These are phyloP conservation scores for Lactifluus pinguis DNA, from an alignment of 768 basidiomycete genomes.

Conservation along the genomic window DNA sequence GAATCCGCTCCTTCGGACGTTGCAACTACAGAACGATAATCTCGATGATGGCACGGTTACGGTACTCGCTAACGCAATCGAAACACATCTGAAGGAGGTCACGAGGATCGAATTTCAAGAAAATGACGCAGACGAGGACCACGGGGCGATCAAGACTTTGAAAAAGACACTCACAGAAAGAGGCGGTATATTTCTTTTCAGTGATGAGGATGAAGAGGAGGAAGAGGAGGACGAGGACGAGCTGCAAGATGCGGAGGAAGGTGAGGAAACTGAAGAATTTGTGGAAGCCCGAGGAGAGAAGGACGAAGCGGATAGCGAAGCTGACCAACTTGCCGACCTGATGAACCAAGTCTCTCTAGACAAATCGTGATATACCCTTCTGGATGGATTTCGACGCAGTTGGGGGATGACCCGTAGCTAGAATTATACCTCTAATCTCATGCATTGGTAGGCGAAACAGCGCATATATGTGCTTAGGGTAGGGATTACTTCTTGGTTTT, in stretches of 20 bases:
- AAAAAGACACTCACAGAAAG: conserved; percentile 47
- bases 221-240: conserved; percentile 44
- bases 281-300: conserved; percentile 26
- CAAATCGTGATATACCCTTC: conserved; percentile 1
- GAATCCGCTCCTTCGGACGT: conserved; percentile 61
- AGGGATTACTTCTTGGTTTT: conserved; percentile 7
- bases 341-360: conserved; percentile 47
- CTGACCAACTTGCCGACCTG: conserved; percentile 56
- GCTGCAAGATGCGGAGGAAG: conserved; percentile 29
- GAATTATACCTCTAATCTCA: conserved; percentile 4
- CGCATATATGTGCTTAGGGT: background rate
- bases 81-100: conserved; percentile 47
- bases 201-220: conserved; percentile 79
- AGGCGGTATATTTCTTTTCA: conserved; percentile 55
- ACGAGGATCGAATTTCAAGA: conserved; percentile 78
- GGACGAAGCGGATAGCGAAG: conserved; percentile 27
- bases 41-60: conserved; percentile 61
- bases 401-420: background rate
- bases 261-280: conserved; percentile 21
- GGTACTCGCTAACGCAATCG: conserved; percentile 58
- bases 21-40: conserved; percentile 91
- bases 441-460: background rate
- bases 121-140: conserved; percentile 79
- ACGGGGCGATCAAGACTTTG: conserved; percentile 50
- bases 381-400: background rate